These are phyloP conservation scores for Fusarium mundagurra DNA, from an alignment of 2,329 filamentous ascomycete genomes.

Conservation along the genomic window DNA sequence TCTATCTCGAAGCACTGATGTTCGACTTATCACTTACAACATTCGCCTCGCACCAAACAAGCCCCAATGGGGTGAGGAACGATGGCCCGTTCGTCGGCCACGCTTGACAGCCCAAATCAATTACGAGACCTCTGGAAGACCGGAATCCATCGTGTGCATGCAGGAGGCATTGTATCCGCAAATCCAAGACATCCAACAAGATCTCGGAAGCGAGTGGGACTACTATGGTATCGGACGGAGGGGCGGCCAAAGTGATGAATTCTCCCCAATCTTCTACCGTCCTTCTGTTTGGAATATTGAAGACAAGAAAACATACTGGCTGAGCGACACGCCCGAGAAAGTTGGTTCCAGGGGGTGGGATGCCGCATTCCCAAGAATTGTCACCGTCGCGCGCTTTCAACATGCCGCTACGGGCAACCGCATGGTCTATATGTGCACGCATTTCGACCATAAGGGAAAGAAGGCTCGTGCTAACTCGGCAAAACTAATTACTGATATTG, in stretches of 20 bases:
- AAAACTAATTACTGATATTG: conserved; percentile 50
- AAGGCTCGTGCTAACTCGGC: conserved; percentile 53
- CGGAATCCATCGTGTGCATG: conserved; percentile 67
- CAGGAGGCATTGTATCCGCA: conserved; percentile 73
- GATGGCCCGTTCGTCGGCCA: conserved; percentile 64
- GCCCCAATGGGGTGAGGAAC: conserved; percentile 62
- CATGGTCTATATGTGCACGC: conserved; percentile 61
- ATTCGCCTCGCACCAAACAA: conserved; percentile 67
- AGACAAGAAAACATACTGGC: conserved; percentile 67
- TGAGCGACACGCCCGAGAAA: conserved; percentile 65
- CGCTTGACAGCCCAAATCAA: conserved; percentile 63
- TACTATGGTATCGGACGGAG: conserved; percentile 67
- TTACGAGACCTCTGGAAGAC: conserved; percentile 58
- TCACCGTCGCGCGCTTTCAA: conserved; percentile 58
- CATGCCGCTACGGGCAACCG: conserved; percentile 50
- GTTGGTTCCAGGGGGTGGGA: conserved; percentile 70
- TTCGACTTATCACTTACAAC: conserved; percentile 71
- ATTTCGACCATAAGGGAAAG: conserved; percentile 61
- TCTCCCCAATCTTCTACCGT: conserved; percentile 73
- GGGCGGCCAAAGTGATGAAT: conserved; percentile 72
- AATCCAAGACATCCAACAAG: conserved; percentile 62
- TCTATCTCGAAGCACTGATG: conserved; percentile 20
- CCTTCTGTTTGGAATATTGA: conserved; percentile 62
- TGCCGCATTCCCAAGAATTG: conserved; percentile 54
- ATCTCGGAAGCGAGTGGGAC: conserved; percentile 56